Evolutionary conservation across 805 yeast genomes (phyloP), one percentile per base, ranked within the genome.

Genomic region (Danielia reshetovae): DNA sequence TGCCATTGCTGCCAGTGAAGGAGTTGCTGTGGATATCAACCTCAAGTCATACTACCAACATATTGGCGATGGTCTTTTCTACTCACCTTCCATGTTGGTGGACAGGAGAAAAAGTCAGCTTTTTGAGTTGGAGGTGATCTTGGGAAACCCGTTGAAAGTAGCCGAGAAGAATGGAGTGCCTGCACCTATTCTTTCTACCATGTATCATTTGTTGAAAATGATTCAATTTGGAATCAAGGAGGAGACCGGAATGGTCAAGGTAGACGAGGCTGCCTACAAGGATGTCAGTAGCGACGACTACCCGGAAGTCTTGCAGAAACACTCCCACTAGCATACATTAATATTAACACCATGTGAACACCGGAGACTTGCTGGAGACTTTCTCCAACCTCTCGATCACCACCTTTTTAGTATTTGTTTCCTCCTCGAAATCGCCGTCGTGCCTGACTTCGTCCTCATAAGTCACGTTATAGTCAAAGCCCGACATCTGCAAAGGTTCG

Each of bases 1-100:
- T 14, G 69, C 68, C 3, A 72, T 83, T 39, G 94, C 95, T 8
- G 74, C 72, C 33, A 75, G 85, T 7, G 89, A 81, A 39, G 85
- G 85, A 0, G 70, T 74, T 24, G 65, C 62, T 3, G 49, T 84
- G 21, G 76, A 77, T 1, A 68, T 56, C 16, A 12, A 21, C 16
- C 22, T 23, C 14, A 24, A 30, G 9, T 7, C 7, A 7, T 19
- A 50, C 30, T 73, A 77, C 65, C 54, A 77, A 24, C 78, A 76
- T 43, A 66, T 76, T 14, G 64, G 67, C 10, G 72, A 65, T 41
- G 50, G 48, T 2, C 32, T 43, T 10, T 46, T 41, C 59, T 83
- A 74, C 53, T 68, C 70, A 33, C 90, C 90, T 2, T 81, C 88
- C 4, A 83, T 83, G 90, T 60, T 73, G 41, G 82, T 81, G 8